Evolutionary conservation across 2,329 filamentous ascomycete species (phyloP), one percentile per base, ranked within the genome.

Genomic region (Claviceps sp.): DNA sequence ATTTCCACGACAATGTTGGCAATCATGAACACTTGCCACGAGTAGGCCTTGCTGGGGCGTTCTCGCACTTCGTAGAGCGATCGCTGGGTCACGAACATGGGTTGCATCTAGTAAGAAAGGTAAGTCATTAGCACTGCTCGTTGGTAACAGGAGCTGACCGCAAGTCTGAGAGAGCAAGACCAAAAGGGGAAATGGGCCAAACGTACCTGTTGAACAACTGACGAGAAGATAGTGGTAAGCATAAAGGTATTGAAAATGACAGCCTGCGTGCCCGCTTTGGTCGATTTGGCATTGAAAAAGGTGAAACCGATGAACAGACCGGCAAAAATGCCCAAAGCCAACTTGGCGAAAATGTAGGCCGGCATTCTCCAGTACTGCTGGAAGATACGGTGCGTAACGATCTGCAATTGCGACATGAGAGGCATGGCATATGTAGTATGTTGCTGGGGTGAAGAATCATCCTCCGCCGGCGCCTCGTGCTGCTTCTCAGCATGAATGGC

Each of bases 321-420:
- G 24, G 80, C 73, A 52, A 80, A 73, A 50, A 77, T 56, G 2
- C 70, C 82, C 17, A 91, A 76, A 1, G 74, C 64, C 2, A 78
- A 64, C 69, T 91, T 91, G 52, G 85, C 78, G 65, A 87, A 85
- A 60, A 93, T 81, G 67, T 93, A 93, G 11, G 74, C 73, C 0
- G 87, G 87, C 52, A 81, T 87, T 46, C 87, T 78, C 86, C 87
- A 91, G 73, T 90, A 90, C 62, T 93, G 87, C 61, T 87, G 78
- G 67, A 89, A 89, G 5, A 89, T 80, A 53, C 87, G 81, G 8
- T 73, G 59, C 1, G 79, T 80, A 43, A 88, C 85, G 54, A 81
- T 73, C 44, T 65, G 68, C 1, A 91, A 67, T 62, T 95, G 89
- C 0, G 70, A 60, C 0, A 54, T 54, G 61, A 94, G 86, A 0